phyloP scores from a whole-genome alignment of 1,139 yeast species.

The Candida freyschussii region DNA sequence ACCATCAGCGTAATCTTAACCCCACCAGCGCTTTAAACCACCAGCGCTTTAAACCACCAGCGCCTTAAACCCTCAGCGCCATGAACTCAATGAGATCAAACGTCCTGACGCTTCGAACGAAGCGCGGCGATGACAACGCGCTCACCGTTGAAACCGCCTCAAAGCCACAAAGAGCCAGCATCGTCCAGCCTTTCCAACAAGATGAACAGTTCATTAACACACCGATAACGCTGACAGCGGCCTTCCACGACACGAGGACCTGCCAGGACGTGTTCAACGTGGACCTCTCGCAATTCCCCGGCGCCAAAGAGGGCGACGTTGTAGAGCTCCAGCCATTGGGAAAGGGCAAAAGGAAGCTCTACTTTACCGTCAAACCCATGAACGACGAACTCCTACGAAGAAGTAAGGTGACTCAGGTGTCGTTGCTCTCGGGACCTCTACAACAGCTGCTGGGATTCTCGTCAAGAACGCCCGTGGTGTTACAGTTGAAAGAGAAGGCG shows the following conservation, averaged over 20 bases:
- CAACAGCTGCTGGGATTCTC: constrained; percentile 62
- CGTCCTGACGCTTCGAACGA: constrained; percentile 25
- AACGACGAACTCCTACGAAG: constrained; percentile 31
- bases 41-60: background rate
- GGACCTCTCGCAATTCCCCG: constrained; percentile 53
- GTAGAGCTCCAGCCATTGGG: constrained; percentile 54
- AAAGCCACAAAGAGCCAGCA: background rate
- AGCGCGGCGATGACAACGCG: constrained; percentile 18
- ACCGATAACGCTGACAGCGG: constrained; percentile 42
- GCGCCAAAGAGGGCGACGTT: constrained; percentile 65
- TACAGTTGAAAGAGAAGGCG: constrained; percentile 45
- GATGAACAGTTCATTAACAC: background rate
- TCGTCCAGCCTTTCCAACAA: background rate
- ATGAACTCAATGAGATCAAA: constrained; percentile 23
- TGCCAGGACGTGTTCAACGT: constrained; percentile 57
- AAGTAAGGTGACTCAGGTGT: constrained; percentile 37
- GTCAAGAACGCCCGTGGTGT: constrained; percentile 56
- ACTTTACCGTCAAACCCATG: constrained; percentile 40
- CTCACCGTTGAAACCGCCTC: constrained; percentile 18
- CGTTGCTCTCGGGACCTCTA: constrained; percentile 59
- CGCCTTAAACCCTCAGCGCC: background rate
- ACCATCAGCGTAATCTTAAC: background rate
- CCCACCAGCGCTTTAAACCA: background rate
- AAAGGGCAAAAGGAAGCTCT: constrained; percentile 33
- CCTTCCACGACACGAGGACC: constrained; percentile 70